These are phyloP conservation scores for Fusarium agapanthi DNA, from an alignment of 2,329 filamentous ascomycete species.

Conservation along the genomic window DNA sequence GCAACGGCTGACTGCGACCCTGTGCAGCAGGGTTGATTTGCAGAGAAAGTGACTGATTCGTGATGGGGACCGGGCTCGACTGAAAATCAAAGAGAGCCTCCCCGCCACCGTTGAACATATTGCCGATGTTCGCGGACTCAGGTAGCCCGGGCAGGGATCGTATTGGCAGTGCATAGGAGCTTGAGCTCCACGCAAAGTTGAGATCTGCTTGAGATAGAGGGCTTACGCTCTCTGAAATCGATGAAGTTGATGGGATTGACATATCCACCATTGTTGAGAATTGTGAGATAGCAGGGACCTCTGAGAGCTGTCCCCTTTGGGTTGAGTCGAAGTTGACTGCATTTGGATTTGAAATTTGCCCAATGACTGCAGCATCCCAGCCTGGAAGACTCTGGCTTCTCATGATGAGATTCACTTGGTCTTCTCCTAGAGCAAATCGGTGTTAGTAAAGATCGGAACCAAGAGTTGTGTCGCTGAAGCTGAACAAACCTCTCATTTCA, in stretches of 20 bases:
- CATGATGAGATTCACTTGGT: neutral
- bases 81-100: neutral
- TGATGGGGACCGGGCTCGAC: neutral
- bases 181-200: neutral
- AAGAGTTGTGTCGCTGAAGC: accelerated
- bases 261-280: neutral
- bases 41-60: neutral
- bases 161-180: neutral
- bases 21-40: neutral
- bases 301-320: neutral
- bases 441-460: accelerated
- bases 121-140: accelerated
- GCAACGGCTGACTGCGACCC: neutral
- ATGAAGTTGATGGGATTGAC: neutral
- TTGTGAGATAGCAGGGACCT: neutral
- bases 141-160: neutral
- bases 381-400: neutral
- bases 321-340: neutral
- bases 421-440: no score
- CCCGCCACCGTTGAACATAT: neutral
- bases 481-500: neutral
- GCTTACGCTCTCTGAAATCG: neutral
- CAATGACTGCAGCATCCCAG: neutral
- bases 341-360: neutral
- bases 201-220: neutral